phyloP scores from a whole-genome alignment of 495 filamentous ascomycete genomes.

The Neurospora cerealis region DNA sequence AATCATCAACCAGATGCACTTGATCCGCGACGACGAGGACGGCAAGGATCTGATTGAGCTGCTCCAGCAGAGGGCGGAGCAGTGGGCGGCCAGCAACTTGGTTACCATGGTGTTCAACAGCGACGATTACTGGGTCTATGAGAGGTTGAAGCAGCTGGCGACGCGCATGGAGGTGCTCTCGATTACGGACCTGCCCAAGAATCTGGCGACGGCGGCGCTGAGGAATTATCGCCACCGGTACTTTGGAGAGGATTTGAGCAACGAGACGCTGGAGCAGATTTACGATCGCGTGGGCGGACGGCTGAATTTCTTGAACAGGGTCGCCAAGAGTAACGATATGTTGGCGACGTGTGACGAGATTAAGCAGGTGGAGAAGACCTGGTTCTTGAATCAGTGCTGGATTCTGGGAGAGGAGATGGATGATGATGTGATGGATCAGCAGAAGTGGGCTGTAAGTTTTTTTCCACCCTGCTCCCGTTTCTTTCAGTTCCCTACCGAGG shows the following conservation, averaged over 20 bases:
- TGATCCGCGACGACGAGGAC: slow-evolving; percentile 83
- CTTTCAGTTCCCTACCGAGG: too few relatives aligned
- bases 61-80: slow-evolving; percentile 89
- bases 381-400: slow-evolving; percentile 93
- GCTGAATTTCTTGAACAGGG: slow-evolving; percentile 72
- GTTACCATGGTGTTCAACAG: slow-evolving; percentile 86
- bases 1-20: slow-evolving; percentile 84
- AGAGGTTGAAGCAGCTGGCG: slow-evolving; percentile 79
- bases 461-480: too few relatives aligned
- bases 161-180: slow-evolving; percentile 87
- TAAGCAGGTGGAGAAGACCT: slow-evolving; percentile 72
- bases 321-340: slow-evolving; percentile 75
- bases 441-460: slow-evolving; percentile 67
- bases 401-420: slow-evolving; percentile 91
- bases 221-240: slow-evolving; percentile 64
- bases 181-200: slow-evolving; percentile 69
- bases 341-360: slow-evolving; percentile 68
- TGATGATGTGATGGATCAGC: slow-evolving; percentile 98
- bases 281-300: slow-evolving; percentile 82
- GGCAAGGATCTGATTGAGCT: slow-evolving; percentile 87
- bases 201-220: slow-evolving; percentile 64
- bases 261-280: slow-evolving; percentile 56
- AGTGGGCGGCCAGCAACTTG: slow-evolving; percentile 84
- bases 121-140: slow-evolving; percentile 98
- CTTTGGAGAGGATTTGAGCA: slow-evolving; percentile 44